Evolutionary conservation across 1,284 basidiomycete species (phyloP), one percentile per base, ranked within the genome.

Genomic region (Fomitopsis pinicola): DNA sequence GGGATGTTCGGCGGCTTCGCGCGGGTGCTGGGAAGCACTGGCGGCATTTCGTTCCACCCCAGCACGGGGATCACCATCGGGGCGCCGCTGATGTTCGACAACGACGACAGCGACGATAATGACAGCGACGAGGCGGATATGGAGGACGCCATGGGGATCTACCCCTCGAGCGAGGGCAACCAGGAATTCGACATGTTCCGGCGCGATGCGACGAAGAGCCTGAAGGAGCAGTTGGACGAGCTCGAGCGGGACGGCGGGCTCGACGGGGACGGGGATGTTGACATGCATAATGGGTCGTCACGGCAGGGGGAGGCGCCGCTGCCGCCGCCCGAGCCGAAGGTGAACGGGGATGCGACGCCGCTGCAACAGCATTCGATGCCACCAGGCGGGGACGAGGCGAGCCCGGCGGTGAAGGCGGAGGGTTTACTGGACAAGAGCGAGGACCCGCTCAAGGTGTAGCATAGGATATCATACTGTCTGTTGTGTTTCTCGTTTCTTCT

Each of bases 401-500:
- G 81, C 63, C 77, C 81, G 1, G 83, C 81, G 30, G 80, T 84
- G 28, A 82, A 83, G 71, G 83, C 78, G 28, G 91, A 93, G 72
- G 89, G 88, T n/a, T 77, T 91, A 59, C 78, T 88, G 76, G 88
- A 92, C 72, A 77, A 77, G 60, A 89, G 85, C 71, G 89, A 92
- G 74, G 82, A 84, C 70, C 87, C 88, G 48, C 70, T 87, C 68
- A 88, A 85, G 72, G 72, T 73, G 64, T 82, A 73, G 63, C 52
- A 55, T 63, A 26, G 35, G 52, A 14, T 19, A 38, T 35, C 19
- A 26, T 54, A 36, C 35, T 30, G 12, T 50, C 52, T 57, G 19
- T 40, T 42, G 62, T 57, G 55, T 66, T 62, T 54, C 57, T 55
- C 44, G 19, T 56, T 45, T 53, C 33, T 56, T 40, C 30, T 56